A percentile compares a stretch with the other conserved stretches of the same genome.
Conservation (phyloP, 352 stramenopile genomes). For the Phytophthora podocarpi region DNA sequence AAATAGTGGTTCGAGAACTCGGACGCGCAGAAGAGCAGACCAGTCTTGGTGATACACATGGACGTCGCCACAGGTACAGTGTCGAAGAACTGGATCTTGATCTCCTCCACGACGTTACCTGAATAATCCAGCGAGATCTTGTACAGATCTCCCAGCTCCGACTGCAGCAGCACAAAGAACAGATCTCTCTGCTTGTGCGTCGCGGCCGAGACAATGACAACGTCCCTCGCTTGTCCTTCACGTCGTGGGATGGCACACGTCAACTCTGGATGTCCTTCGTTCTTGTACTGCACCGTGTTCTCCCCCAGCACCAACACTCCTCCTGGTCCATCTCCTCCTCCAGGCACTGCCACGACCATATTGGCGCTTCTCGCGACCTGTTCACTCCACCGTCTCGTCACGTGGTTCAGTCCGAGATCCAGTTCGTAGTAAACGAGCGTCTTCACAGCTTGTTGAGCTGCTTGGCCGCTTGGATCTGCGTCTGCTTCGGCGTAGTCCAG, state of each 20-base stretch:
- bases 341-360: constrained; percentile 92
- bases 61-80: constrained; percentile 94
- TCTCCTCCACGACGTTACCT: constrained; percentile 76
- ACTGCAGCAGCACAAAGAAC: constrained; percentile 98
- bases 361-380: constrained; percentile 91
- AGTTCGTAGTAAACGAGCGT: constrained; percentile 99
- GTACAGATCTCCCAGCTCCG: constrained; percentile 98
- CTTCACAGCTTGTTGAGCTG: constrained; percentile 86
- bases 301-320: constrained; percentile 97
- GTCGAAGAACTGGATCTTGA: constrained; percentile 96
- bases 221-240: constrained; percentile 76
- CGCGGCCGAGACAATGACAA: constrained; percentile 93
- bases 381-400: constrained; percentile 96
- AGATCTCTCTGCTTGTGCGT: constrained; percentile 95
- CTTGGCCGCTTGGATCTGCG: constrained; percentile 75
- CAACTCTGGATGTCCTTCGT: constrained; percentile 90
- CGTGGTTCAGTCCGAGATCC: constrained; percentile 99
- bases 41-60: constrained; percentile 98
- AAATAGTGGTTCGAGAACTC: constrained; percentile 99
- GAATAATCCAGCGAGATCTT: constrained; percentile 95
- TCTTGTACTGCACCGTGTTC: constrained; percentile 97
- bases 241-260: constrained; percentile 79
- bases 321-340: constrained; percentile 81
- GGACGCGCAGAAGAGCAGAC: constrained; percentile 95
- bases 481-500: constrained; percentile 94